A percentile compares a stretch with the other conserved stretches of the same genome.
Evolutionary conservation across 169 alveolate species (phyloP).

Genomic region (Plasmodium coatneyi): DNA sequence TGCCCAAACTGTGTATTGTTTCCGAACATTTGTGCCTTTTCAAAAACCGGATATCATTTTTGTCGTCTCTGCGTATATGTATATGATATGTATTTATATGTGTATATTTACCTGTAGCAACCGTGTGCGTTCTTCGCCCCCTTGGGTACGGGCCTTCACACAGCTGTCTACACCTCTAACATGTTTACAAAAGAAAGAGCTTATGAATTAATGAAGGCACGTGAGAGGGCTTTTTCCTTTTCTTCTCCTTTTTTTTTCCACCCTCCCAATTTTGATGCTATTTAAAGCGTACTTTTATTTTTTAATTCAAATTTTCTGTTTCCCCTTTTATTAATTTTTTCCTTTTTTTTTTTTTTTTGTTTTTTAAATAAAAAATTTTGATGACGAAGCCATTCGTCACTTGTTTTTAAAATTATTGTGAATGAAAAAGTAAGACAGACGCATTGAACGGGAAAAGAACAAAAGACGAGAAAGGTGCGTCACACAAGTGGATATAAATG

Average conservation of each 20-base stretch:
- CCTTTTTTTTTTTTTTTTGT: constrained; percentile 18
- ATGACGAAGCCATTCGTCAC: neutral
- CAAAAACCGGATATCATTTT: neutral
- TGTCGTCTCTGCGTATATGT: neutral
- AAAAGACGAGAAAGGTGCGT: neutral
- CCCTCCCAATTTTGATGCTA: neutral
- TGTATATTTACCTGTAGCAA: neutral
- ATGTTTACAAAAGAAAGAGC: neutral
- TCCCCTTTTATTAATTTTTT: constrained; percentile 2
- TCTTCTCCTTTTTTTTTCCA: neutral
- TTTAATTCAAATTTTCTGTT: constrained; percentile 15
- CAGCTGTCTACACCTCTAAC: neutral
- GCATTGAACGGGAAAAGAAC: neutral
- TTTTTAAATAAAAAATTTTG: constrained; percentile 22
- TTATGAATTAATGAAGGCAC: neutral
- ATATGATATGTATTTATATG: neutral
- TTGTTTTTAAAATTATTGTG: constrained; percentile 9
- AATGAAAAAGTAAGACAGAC: neutral
- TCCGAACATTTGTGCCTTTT: neutral
- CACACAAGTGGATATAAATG: neutral
- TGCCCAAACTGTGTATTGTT: constrained; percentile 12
- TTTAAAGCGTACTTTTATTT: neutral
- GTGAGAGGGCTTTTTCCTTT: neutral
- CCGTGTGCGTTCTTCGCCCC: neutral
- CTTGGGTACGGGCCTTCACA: neutral